phyloP scores from a whole-genome alignment of 164 flowering plant species.

The Liriodendron chinense region DNA sequence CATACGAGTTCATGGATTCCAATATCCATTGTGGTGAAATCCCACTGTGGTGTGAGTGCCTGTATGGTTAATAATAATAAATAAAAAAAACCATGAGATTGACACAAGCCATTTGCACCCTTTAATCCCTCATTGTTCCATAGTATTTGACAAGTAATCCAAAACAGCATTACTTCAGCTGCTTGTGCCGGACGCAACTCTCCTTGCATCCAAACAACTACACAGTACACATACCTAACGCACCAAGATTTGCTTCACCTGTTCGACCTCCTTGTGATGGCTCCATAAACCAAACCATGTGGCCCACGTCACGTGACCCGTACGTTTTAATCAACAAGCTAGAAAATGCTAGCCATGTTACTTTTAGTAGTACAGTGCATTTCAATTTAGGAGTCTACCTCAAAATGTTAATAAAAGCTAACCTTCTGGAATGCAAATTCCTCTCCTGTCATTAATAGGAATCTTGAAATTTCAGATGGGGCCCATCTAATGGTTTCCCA shows the following conservation, averaged over 20 bases:
- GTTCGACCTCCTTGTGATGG: background rate
- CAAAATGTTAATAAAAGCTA: background rate
- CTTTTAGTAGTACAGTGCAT: background rate
- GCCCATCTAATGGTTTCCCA: no score
- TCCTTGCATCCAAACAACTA: background rate
- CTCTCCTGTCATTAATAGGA: background rate
- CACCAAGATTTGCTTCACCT: background rate
- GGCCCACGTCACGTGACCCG: background rate
- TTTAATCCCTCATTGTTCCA: no score
- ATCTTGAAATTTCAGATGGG: background rate
- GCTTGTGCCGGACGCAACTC: no score
- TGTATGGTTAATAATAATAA: no score
- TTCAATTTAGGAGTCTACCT: background rate
- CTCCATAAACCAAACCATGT: background rate
- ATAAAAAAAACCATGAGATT: no score
- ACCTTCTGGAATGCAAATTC: background rate
- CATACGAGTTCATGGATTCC: no score
- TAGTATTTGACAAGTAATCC: no score
- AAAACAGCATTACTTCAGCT: no score
- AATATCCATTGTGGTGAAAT: no score
- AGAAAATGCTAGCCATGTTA: background rate
- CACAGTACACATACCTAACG: background rate
- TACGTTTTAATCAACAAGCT: background rate
- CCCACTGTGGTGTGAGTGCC: no score
- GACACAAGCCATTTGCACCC: no score